These are phyloP conservation scores for Knoxdaviesia capensis DNA, from an alignment of 2,329 filamentous ascomycete species.

Conservation along the genomic window DNA sequence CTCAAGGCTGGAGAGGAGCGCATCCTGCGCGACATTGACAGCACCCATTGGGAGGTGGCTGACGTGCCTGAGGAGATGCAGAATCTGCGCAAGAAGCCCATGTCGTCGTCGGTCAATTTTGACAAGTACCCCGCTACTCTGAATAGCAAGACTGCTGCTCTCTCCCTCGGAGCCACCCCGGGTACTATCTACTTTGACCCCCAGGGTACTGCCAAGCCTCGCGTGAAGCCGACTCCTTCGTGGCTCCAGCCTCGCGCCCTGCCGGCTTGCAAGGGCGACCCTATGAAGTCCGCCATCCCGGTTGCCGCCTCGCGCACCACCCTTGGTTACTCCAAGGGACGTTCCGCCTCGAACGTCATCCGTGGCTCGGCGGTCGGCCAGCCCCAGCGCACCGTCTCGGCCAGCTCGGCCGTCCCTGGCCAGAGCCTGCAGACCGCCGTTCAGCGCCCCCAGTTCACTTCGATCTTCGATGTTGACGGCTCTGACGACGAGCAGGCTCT, in stretches of 20 bases:
- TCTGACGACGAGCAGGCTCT: constrained; percentile 15
- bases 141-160: too few species aligned
- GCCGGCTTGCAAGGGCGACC: not conserved
- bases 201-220: constrained; percentile 21
- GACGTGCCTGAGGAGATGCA: constrained; percentile 27
- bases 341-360: constrained; percentile 21
- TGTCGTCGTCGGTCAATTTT: constrained; percentile 13
- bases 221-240: constrained; percentile 2
- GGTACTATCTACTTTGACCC: too few species aligned
- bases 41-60: constrained; percentile 37
- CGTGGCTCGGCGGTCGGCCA: too few species aligned
- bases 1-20: constrained; percentile 41
- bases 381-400: too few species aligned
- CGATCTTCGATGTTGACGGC: constrained; percentile 33
- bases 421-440: too few species aligned
- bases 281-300: constrained; percentile 4
- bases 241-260: constrained; percentile 4
- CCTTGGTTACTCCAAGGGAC: constrained; percentile 67
- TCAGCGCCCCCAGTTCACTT: constrained; percentile 29
- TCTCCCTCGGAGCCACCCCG: too few species aligned
- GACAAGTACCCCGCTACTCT: too few species aligned
- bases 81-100: constrained; percentile 3
- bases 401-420: too few species aligned
- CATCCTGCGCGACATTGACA: constrained; percentile 45
- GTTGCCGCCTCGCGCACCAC: constrained; percentile 54